These are phyloP conservation scores for Macrolepiota fuliginosa DNA, from an alignment of 768 basidiomycete genomes.

Conservation along the genomic window DNA sequence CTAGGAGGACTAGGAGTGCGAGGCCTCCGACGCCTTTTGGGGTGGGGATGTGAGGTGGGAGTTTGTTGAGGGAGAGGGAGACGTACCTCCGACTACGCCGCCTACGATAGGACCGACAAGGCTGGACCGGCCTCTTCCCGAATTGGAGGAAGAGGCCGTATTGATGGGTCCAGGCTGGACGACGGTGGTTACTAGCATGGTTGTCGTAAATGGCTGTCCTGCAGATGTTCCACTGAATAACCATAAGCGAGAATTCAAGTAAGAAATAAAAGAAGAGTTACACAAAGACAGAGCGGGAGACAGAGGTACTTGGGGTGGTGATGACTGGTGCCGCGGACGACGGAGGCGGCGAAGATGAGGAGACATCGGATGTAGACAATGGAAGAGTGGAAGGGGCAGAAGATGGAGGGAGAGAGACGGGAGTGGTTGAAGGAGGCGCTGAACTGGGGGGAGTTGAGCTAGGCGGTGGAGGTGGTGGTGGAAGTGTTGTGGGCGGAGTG, in stretches of 20 bases:
- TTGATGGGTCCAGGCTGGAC: conserved; percentile 24
- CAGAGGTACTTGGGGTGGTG: not conserved
- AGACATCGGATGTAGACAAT: not conserved
- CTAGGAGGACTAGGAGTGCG: conserved; percentile 19
- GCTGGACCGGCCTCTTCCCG: not conserved
- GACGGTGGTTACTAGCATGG: conserved; percentile 24
- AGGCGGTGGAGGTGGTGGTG: not conserved
- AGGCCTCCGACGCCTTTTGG: conserved; percentile 30
- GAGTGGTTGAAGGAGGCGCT: not conserved
- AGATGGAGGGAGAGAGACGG: not conserved
- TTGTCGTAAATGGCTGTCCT: conserved; percentile 28
- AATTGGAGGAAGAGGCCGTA: not conserved
- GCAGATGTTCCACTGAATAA: conserved; percentile 16
- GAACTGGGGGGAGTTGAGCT: not conserved
- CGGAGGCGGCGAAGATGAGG: not conserved
- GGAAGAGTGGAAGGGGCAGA: not conserved
- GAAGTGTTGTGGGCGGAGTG: not conserved
- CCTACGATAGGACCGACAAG: conserved; percentile 48
- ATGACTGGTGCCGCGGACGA: not conserved
- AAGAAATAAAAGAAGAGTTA: not conserved
- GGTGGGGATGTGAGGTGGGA: not conserved
- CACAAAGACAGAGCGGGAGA: not conserved
- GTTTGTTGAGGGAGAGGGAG: not conserved
- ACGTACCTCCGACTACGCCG: conserved; percentile 47
- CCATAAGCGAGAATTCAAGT: not conserved